Evolutionary conservation across 2,329 filamentous ascomycete species (phyloP).

Genomic region (Juglanconis juglandina): DNA sequence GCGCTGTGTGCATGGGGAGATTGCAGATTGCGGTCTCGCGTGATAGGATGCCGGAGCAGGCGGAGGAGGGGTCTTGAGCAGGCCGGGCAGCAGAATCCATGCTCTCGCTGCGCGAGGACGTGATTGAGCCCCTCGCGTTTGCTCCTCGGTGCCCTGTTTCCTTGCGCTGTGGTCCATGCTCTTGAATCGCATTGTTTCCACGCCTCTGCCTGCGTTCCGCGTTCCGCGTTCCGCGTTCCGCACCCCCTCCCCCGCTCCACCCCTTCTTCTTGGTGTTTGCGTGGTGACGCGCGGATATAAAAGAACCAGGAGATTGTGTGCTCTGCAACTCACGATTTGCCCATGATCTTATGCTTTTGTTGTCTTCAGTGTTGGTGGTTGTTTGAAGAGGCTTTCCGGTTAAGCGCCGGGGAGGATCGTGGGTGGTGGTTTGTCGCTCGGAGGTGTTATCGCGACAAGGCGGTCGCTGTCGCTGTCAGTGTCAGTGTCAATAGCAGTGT

Average conservation of each 20-base stretch:
- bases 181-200: conserved; percentile 11
- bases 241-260: background rate
- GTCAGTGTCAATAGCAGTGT: too few relatives aligned
- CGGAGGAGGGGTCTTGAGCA: background rate
- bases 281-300: background rate
- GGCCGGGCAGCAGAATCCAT: background rate
- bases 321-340: conserved; percentile 49
- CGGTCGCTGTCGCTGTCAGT: background rate
- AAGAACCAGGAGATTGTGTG: background rate
- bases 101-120: background rate
- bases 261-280: background rate
- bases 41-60: background rate
- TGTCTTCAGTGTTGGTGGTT: background rate
- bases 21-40: background rate
- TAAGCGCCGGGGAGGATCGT: background rate
- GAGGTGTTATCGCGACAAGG: conserved; percentile 8
- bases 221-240: background rate
- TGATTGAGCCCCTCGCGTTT: background rate
- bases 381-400: background rate
- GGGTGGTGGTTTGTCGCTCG: background rate
- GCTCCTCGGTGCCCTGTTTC: background rate
- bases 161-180: background rate
- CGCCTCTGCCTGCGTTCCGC: background rate
- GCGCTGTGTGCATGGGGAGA: background rate
- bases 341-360: conserved; percentile 34